Evolutionary conservation across 495 filamentous ascomycete genomes (phyloP), one percentile per base, ranked within the genome.

Genomic region (Pseudoneurospora amorphoporcata): DNA sequence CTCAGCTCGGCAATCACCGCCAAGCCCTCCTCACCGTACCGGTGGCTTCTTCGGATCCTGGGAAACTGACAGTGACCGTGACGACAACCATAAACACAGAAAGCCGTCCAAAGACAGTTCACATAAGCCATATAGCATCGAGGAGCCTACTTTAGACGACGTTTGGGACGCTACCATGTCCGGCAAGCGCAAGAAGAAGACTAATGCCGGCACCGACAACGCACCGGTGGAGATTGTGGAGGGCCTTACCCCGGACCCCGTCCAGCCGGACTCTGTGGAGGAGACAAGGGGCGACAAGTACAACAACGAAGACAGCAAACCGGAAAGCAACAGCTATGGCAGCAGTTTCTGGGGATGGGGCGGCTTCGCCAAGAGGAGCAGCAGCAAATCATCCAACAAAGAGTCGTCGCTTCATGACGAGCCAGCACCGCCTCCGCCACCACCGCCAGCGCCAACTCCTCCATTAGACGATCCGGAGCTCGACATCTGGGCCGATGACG

Each of bases 101-200:
- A 76, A 76, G 68, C 73, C 76, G n/a, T 61, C 68, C 29, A 41
- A 73, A 17, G 39, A 39, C 23, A 69, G 53, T 35, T 74, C 72
- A 29, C 76, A 83, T 68, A 84, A 84, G 74, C 82, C 82, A 8
- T 85, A 85, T 72, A 76, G 78, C 8, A 82, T 84, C 69, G 84
- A 86, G 71, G 83, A 86, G 70, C 84, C 82, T 47, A 45, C 42
- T 10, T 71, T 47, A 7, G 81, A 84, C 32, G 83, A 85, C 70
- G 74, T 75, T n/a, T 84, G 82, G 83, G 82, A 76, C 17, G 42
- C 74, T 3, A 70, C 77, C 39, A 77, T 76, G 35, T 79, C 81
- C 12, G 81, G 81, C 65, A 84, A 83, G 71, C 53, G 53, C 53
- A 85, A 84, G 75, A 82, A 82, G 74, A 85, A 84, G 70, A 73